These are phyloP conservation scores for Albophoma yamanashiensis DNA, from an alignment of 2,329 filamentous ascomycete species.

Conservation along the genomic window DNA sequence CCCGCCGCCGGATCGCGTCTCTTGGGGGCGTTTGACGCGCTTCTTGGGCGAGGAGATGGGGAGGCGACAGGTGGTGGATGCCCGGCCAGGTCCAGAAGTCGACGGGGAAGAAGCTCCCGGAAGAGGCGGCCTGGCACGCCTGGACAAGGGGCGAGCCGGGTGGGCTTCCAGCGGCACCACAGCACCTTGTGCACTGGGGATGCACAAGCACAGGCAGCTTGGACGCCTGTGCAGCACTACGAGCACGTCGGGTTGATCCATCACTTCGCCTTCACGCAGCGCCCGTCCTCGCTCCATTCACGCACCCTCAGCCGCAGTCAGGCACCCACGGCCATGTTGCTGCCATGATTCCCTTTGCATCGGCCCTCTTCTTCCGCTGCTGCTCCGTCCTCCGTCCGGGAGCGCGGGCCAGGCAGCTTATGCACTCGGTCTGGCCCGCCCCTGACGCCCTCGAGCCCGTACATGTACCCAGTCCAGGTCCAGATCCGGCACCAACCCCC, in stretches of 20 bases:
- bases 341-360: not conserved
- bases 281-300: not conserved
- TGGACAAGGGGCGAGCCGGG: constrained; percentile 11
- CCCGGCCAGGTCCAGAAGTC: constrained; percentile 1
- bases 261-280: not conserved
- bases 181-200: not conserved
- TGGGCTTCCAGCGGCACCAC: not conserved
- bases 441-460: not conserved
- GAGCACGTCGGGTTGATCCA: not conserved
- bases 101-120: constrained; percentile 8
- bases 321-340: not conserved
- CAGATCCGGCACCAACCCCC: not conserved
- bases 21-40: constrained; percentile 17
- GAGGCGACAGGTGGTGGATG: constrained; percentile 12
- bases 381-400: not conserved
- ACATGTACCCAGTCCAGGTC: not conserved
- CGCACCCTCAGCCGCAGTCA: not conserved
- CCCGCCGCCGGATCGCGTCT: constrained; percentile 20
- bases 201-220: not conserved
- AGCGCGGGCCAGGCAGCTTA: not conserved
- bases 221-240: not conserved
- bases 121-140: constrained; percentile 11
- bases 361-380: not conserved
- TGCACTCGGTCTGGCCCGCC: not conserved
- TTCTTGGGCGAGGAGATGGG: constrained; percentile 13